Conservation (phyloP, 148 eudicot genomes). For the Silene latifolia region DNA sequence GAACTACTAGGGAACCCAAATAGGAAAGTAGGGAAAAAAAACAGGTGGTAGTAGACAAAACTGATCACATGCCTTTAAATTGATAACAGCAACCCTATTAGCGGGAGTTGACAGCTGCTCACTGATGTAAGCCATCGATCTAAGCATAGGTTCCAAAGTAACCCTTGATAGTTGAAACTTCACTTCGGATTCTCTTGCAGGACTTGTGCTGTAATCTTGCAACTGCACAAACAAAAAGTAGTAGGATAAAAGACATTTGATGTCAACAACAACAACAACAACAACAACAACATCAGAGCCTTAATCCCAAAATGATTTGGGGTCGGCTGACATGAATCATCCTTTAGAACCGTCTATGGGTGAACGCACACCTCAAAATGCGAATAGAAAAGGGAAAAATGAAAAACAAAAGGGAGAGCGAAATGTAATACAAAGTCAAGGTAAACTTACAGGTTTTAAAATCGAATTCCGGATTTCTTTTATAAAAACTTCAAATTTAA, state of each 20-base stretch:
- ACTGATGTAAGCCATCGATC: conserved; percentile 81
- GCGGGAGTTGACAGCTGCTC: conserved; percentile 79
- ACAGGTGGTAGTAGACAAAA: not conserved
- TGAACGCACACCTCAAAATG: too few species aligned
- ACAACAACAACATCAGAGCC: too few species aligned
- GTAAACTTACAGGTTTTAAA: too few species aligned
- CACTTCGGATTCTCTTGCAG: conserved; percentile 65
- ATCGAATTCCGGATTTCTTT: too few species aligned
- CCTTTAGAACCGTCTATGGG: too few species aligned
- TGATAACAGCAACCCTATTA: conserved; percentile 84
- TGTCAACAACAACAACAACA: too few species aligned
- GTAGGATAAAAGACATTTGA: not conserved
- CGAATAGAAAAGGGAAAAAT: too few species aligned
- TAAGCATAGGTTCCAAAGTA: conserved; percentile 74
- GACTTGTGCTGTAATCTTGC: conserved; percentile 76
- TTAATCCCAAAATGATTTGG: too few species aligned
- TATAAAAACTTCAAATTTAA: too few species aligned
- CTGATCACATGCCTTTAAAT: conserved; percentile 62
- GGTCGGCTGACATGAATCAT: too few species aligned
- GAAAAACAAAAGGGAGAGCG: too few species aligned
- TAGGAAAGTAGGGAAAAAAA: not conserved
- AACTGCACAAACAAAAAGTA: conserved; percentile 43
- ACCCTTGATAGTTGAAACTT: conserved; percentile 59
- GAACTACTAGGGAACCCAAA: not conserved
- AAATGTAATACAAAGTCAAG: too few species aligned